phyloP scores from a whole-genome alignment of 257 asterid species.

The Scutellaria galericulata region DNA sequence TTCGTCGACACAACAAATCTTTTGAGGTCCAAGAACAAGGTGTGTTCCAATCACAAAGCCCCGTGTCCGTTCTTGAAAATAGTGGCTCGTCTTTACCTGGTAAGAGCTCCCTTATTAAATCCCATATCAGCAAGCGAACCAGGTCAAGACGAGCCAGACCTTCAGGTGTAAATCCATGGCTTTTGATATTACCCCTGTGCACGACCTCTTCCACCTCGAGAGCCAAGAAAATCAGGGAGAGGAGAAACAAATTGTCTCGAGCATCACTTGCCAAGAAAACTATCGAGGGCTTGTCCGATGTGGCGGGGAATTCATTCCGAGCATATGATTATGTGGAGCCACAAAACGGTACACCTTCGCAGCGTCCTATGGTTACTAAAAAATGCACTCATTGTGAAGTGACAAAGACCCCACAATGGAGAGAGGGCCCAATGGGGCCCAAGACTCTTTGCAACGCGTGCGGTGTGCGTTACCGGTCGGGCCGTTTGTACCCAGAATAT shows the following conservation, averaged over 20 bases:
- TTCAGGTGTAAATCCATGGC: slow-evolving; percentile 61
- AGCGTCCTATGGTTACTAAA: slow-evolving; percentile 35
- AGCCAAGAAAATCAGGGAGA: slow-evolving; percentile 43
- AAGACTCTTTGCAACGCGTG: slow-evolving; percentile 93
- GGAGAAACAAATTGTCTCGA: slow-evolving; percentile 39
- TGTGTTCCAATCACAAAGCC: slow-evolving; percentile 66
- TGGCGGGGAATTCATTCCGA: not conserved
- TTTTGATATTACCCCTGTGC: slow-evolving; percentile 42
- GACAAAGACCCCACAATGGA: slow-evolving; percentile 89
- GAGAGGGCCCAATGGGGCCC: slow-evolving; percentile 90
- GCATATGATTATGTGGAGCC: slow-evolving; percentile 30
- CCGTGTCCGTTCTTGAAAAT: slow-evolving; percentile 77
- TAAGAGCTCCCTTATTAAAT: slow-evolving; percentile 46
- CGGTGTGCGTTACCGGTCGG: slow-evolving; percentile 85
- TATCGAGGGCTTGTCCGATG: not conserved
- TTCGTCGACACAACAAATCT: slow-evolving; percentile 36
- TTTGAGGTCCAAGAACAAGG: slow-evolving; percentile 43
- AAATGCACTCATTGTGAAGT: slow-evolving; percentile 81
- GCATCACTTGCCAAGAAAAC: slow-evolving; percentile 17
- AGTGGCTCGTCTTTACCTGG: slow-evolving; percentile 47
- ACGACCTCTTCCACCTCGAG: slow-evolving; percentile 39
- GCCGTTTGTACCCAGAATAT: slow-evolving; percentile 79
- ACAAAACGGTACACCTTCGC: slow-evolving; percentile 21
- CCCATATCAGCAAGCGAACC: slow-evolving; percentile 49
- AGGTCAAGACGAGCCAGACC: slow-evolving; percentile 74